phyloP scores from a whole-genome alignment of 805 yeast species.

The Isabelozyma heimii region DNA sequence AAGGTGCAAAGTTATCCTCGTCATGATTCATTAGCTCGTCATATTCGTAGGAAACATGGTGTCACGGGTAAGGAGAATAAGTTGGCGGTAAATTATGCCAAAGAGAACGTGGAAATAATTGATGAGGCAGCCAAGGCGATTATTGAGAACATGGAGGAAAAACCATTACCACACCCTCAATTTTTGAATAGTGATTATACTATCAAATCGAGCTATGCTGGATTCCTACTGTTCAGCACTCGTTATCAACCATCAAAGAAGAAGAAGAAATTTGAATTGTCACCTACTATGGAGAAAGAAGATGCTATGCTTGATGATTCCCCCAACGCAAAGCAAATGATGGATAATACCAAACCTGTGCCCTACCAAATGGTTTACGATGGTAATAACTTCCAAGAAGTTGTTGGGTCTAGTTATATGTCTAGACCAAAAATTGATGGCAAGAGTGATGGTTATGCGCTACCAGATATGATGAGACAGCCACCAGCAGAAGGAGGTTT shows the following conservation, averaged over 20 bases:
- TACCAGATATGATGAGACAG: background rate
- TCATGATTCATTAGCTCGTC: slow-evolving; percentile 44
- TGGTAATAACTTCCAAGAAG: background rate
- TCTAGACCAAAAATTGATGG: background rate
- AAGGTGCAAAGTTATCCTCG: slow-evolving; percentile 42
- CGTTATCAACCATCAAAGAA: slow-evolving; percentile 1
- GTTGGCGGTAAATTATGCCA: slow-evolving; percentile 42
- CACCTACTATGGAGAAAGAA: background rate
- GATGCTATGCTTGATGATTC: background rate
- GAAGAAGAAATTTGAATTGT: background rate
- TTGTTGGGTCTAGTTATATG: background rate
- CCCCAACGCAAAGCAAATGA: background rate
- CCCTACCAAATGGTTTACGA: slow-evolving; percentile 4
- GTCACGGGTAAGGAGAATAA: slow-evolving; percentile 44
- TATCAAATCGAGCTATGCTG: slow-evolving; percentile 26
- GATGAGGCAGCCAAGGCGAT: slow-evolving; percentile 18
- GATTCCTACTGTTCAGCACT: slow-evolving; percentile 28
- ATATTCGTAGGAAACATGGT: slow-evolving; percentile 42
- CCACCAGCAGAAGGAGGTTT: background rate
- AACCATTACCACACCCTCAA: slow-evolving; percentile 29
- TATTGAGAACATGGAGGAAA: slow-evolving; percentile 5
- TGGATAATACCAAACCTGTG: slow-evolving; percentile 1
- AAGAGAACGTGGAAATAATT: slow-evolving; percentile 37
- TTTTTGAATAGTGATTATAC: slow-evolving; percentile 28
- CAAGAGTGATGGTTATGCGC: background rate